Evolutionary conservation across 169 alveolate species (phyloP), one percentile per base, ranked within the genome.

Genomic region (Eimeria sp.): DNA sequence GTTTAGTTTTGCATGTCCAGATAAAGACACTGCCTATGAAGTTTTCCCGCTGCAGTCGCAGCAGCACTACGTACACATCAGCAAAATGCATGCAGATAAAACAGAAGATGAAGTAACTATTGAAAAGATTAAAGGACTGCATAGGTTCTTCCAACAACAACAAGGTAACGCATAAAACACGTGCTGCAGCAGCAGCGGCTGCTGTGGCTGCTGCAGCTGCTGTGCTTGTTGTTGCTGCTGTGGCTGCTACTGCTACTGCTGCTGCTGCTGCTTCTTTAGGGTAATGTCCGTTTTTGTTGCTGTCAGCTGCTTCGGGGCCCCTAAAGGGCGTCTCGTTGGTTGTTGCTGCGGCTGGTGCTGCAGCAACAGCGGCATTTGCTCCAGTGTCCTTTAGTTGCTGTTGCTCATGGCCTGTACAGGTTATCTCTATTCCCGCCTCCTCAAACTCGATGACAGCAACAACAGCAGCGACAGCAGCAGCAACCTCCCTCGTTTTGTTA

Each of bases 381-480:
- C 1, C 16, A 54, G 61, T 14, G 61, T 54, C 6, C 40, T 34
- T 54, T 14, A 0, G 61, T 54, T 54, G 78, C 78, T 30, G 78
- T 3, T 67, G 78, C 40, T 67, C 14, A 10, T 67, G 78, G 27
- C 20, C 4, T 67, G 78, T 30, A 25, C 78, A 67, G 78, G 78
- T 25, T 67, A 67, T 25, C 78, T 67, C 4, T 67, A 67, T 25
- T 67, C 78, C 78, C 78, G 78, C 78, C 78, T 67, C 40, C 40
- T 67, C 27, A 67, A 67, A 25, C 78, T 67, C 30, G 78, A 67
- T 4, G 61, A 54, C 61, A 14, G 61, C 61, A 54, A 4, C 61
- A 54, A 14, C 61, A 54, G 61, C 61, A 54, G 61, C 61, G 16
- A 14, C 61, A 54, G 61, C 61, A 54, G 61, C 61, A 54, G 61